Evolutionary conservation across 2,329 filamentous ascomycete genomes (phyloP).

Genomic region (Berkeleyomyces rouxiae): DNA sequence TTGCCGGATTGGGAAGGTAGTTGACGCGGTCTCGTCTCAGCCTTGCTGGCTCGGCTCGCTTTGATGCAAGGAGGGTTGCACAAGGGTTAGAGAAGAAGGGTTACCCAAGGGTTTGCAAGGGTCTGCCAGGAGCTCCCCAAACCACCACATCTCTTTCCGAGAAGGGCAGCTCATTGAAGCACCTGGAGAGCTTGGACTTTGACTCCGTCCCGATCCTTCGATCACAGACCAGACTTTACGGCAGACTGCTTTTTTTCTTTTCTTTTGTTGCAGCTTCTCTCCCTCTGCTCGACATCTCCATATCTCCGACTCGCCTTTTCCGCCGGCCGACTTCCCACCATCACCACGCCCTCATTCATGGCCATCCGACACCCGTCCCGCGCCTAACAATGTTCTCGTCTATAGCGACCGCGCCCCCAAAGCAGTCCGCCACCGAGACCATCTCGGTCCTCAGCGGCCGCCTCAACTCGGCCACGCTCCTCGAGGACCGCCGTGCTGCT

Average conservation of each 20-base stretch:
- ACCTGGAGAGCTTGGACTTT: conserved; percentile 9
- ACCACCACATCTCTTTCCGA: background rate
- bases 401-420: conserved; percentile 60
- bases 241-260: background rate
- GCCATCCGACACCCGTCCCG: conserved; percentile 18
- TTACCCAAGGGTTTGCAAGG: too few relatives aligned
- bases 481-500: conserved; percentile 86
- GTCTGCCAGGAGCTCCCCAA: too few relatives aligned
- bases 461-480: conserved; percentile 71
- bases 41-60: background rate
- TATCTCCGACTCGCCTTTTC: background rate
- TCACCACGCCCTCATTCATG: background rate
- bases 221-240: too few relatives aligned
- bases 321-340: background rate
- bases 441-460: conserved; percentile 81
- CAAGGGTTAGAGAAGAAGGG: background rate
- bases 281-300: background rate
- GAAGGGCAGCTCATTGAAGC: conserved; percentile 1
- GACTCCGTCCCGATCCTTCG: conserved; percentile 15
- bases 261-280: background rate
- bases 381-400: conserved; percentile 33
- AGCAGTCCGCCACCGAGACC: conserved; percentile 89
- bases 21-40: background rate
- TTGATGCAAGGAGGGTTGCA: background rate
- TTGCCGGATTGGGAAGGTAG: too few relatives aligned